Conservation (phyloP, 176 grass and related monocot species). For the Hsuehochloa calcarea region DNA sequence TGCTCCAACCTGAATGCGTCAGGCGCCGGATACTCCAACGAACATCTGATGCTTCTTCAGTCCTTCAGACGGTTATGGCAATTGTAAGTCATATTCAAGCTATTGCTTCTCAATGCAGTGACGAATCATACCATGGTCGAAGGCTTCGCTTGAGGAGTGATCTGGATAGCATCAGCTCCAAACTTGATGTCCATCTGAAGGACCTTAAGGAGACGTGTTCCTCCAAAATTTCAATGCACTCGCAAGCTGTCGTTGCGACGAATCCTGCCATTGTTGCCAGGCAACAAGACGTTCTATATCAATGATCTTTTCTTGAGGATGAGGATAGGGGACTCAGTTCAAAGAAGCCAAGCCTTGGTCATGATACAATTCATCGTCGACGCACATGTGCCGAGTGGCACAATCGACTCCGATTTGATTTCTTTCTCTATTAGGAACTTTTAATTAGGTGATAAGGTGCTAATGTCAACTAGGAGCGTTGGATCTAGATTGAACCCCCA, state of each 20-base stretch:
- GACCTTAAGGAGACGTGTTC: conserved; percentile 15
- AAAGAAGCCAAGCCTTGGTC: conserved; percentile 36
- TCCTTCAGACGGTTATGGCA: conserved; percentile 11
- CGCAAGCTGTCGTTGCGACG: conserved; percentile 29
- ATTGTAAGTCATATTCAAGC: conserved; percentile 21
- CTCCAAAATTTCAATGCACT: not conserved
- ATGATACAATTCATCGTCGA: too few species aligned
- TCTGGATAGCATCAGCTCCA: conserved; percentile 31
- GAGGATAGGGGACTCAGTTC: conserved; percentile 28
- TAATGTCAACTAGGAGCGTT: too few species aligned
- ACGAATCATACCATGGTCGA: conserved; percentile 25
- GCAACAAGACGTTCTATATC: conserved; percentile 44
- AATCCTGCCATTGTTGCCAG: conserved; percentile 32
- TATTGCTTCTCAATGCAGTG: conserved; percentile 30
- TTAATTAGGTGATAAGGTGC: too few species aligned
- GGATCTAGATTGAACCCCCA: too few species aligned
- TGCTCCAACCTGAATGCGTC: conserved; percentile 14
- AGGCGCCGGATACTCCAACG: not conserved
- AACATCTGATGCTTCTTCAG: not conserved
- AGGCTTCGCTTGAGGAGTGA: conserved; percentile 39
- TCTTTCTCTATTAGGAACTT: too few species aligned
- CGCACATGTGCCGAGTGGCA: too few species aligned
- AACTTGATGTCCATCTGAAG: conserved; percentile 41
- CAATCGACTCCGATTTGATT: too few species aligned
- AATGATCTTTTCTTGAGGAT: conserved; percentile 52